Conservation (phyloP, 2,329 filamentous ascomycete species). For the Phaeoacremonium minimum region DNA sequence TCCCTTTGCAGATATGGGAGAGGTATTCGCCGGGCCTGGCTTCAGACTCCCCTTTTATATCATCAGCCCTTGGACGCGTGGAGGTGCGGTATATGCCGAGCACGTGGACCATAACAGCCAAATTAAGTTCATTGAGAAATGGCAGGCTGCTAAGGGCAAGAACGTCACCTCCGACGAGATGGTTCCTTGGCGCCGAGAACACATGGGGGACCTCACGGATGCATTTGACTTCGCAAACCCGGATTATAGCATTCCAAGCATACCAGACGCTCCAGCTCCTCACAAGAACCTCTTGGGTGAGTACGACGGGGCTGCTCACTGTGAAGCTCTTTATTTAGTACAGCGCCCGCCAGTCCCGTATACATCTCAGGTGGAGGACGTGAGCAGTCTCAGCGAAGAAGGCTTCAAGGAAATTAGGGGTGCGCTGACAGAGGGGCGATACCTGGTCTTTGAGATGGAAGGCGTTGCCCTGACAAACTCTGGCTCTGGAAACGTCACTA, state of each 20-base stretch:
- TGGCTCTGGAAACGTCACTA: conserved; percentile 13
- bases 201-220: conserved; percentile 17
- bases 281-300: conserved; percentile 31
- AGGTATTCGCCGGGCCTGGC: conserved; percentile 9
- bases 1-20: conserved; percentile 27
- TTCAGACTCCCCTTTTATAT: conserved; percentile 45
- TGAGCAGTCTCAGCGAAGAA: conserved; percentile 36
- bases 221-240: conserved; percentile 36
- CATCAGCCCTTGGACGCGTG: conserved; percentile 44
- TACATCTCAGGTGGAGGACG: conserved; percentile 22
- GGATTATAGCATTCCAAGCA: conserved; percentile 36
- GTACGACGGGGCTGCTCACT: conserved; percentile 40
- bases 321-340: conserved; percentile 30
- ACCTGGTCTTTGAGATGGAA: conserved; percentile 40
- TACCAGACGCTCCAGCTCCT: conserved; percentile 38
- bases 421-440: conserved; percentile 48
- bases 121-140: conserved; percentile 43
- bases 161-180: conserved; percentile 28
- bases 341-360: conserved; percentile 44
- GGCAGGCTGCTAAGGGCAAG: conserved; percentile 41
- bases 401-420: conserved; percentile 49
- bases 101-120: conserved; percentile 46
- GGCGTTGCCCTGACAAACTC: conserved; percentile 34
- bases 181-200: conserved; percentile 21
- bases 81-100: conserved; percentile 41